Percentiles rank a stretch among this genome's conserved stretches.
Evolutionary conservation across 352 stramenopile genomes (phyloP).

Genomic region (Hyaloperonospora brassicae): DNA sequence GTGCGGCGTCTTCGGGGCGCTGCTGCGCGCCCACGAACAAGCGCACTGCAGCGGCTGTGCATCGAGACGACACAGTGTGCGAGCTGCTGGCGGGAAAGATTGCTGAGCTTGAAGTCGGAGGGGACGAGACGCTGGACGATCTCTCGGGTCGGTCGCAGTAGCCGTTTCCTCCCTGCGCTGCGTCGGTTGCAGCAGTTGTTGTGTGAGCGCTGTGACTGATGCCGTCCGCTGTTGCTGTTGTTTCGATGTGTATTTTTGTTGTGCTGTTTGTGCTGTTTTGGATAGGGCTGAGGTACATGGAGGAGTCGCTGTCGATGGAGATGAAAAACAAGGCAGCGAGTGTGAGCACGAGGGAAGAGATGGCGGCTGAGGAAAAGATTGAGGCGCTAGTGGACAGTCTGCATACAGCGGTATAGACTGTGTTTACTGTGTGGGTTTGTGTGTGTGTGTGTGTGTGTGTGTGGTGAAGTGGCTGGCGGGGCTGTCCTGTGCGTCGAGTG

Average conservation of each 20-base stretch:
- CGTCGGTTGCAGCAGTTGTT: too few relatives aligned
- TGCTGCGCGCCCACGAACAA: conserved; percentile 25
- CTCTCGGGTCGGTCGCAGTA: conserved; percentile 34
- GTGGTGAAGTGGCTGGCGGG: too few relatives aligned
- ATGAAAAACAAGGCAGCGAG: conserved; percentile 27
- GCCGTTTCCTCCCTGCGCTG: not conserved
- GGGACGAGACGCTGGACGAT: conserved; percentile 70
- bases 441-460: too few relatives aligned
- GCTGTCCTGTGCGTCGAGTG: not conserved
- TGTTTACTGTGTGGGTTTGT: too few relatives aligned
- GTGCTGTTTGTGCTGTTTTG: not conserved
- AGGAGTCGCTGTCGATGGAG: conserved; percentile 37
- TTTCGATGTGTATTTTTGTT: too few relatives aligned
- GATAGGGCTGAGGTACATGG: conserved; percentile 60
- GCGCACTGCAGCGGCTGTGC: conserved; percentile 10
- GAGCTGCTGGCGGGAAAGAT: conserved; percentile 80
- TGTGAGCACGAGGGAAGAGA: conserved; percentile 32
- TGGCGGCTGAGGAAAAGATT: conserved; percentile 43
- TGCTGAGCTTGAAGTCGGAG: conserved; percentile 75
- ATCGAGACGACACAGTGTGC: conserved; percentile 52
- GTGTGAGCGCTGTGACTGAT: not conserved
- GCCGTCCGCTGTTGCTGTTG: too few relatives aligned
- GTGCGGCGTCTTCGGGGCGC: conserved; percentile 16
- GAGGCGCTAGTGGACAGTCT: conserved; percentile 30
- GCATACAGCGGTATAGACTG: conserved; percentile 36